These are phyloP conservation scores for Phytophthora multivora DNA, from an alignment of 352 stramenopile species.

Conservation along the genomic window DNA sequence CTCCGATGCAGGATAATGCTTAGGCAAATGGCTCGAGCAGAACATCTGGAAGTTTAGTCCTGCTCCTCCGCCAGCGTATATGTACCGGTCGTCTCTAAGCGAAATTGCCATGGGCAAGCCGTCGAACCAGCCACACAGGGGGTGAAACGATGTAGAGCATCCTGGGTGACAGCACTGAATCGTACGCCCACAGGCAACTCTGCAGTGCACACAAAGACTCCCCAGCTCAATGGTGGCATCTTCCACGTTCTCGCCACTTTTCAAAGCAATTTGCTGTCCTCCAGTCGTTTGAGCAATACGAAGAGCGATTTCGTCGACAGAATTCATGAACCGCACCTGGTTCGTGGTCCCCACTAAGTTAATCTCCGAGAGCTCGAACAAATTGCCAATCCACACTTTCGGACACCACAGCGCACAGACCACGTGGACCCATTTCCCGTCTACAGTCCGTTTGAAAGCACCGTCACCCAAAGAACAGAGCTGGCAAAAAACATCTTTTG, in stretches of 20 bases:
- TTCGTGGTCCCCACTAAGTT: conserved; percentile 53
- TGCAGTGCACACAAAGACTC: conserved; percentile 71
- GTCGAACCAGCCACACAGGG: conserved; percentile 87
- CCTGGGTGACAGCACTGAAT: conserved; percentile 63
- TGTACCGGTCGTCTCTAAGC: conserved; percentile 47
- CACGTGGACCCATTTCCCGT: conserved; percentile 90
- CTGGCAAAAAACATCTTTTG: conserved; percentile 75
- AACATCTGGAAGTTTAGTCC: conserved; percentile 74
- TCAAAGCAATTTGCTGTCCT: conserved; percentile 8
- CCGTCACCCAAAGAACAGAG: conserved; percentile 86
- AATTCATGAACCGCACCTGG: conserved; percentile 60
- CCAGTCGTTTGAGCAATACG: conserved; percentile 35
- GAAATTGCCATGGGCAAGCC: conserved; percentile 76
- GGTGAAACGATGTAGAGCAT: conserved; percentile 76
- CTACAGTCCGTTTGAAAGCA: conserved; percentile 86
- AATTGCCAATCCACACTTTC: conserved; percentile 85
- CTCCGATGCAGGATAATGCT: conserved; percentile 50
- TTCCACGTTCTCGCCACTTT: conserved; percentile 16
- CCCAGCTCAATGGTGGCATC: conserved; percentile 32
- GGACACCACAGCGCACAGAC: conserved; percentile 91
- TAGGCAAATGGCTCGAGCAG: conserved; percentile 62
- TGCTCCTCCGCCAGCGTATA: conserved; percentile 77
- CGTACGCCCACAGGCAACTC: conserved; percentile 76
- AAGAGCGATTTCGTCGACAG: conserved; percentile 53
- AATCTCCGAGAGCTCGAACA: conserved; percentile 81